Base-by-base conservation (phyloP, 2,329 filamentous ascomycete species). In the Claviceps africana region DNA sequence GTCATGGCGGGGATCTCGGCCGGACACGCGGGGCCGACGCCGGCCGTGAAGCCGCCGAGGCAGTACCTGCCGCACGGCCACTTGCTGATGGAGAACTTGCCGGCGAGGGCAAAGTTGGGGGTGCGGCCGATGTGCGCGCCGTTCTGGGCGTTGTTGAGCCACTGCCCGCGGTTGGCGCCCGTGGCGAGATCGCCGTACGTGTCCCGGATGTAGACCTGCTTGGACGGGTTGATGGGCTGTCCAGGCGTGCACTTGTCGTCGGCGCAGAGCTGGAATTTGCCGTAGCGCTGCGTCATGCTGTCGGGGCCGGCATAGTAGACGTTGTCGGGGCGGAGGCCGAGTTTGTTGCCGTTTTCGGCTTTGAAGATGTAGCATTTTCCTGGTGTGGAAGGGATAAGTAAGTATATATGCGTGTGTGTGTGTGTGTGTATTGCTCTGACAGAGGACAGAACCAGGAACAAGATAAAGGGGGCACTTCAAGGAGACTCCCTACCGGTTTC, bases 61-160 rank as follows among this genome's bases (percentile, higher is more conserved):
- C 56, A 59, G 51, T 56, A 59, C 39, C 51, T 54, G 30, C 56
- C 55, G 39, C 57, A 57, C 7, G 53, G 55, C 57, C 57, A 59
- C 51, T 56, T 59, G 54, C 50, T 58, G 31, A 59, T 42, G 39
- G 54, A 49, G 48, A 57, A 59, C 33, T 54, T 39, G 28, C 57
- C 56, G 19, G 57, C 51, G 10, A 48, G n/a, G 43, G 37, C 33
- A 39, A 51, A 57, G 22, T 48, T 45, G 13, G 55, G 25, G 8
- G 54, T 56, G 25, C 53, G 52, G 7, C 22, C 44, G 21, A 57
- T 51, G 50, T 56, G 56, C 8, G 31, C 45, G 17, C 57, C 57
- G 40, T 54, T 52, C 43, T 42, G 19, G 28, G 50, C 53, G 31
- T 54, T 52, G 56, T 57, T 53, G 35, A 56, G 52, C 56, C 57